Evolutionary conservation across 1,284 basidiomycete species (phyloP), one percentile per base, ranked within the genome.

Genomic region (Pascua guehoae): DNA sequence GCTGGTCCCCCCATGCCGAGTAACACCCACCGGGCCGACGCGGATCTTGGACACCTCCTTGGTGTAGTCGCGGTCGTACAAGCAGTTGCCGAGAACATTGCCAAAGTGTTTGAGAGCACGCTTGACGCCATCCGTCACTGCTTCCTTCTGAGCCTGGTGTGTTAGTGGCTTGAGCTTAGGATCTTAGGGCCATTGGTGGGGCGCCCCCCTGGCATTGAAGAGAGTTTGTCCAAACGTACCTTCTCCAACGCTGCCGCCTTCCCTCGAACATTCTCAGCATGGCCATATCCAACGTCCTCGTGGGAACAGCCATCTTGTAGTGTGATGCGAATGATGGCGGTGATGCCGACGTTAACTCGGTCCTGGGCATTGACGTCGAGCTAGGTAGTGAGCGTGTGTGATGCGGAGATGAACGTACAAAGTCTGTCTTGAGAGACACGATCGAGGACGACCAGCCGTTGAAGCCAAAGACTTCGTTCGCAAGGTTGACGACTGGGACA

Each of bases 391-490:
- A 68, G 62, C 36, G 54, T 5, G 16, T 37, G 32, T 8, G 12
- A 12, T 43, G 44, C 12, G 4, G 36, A 2, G 14, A 2, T 5
- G 12, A 40, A 65, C 79, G 60, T 51, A 83, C 81, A 68, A 78
- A 85, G 66, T 84, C 82, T 5, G 88, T 88, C 15, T 86, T 86
- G 44, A 97, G 77, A 50, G 78, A 88, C 54, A 89, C 84, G 49
- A 98, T 83, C 54, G 80, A 89, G 2, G 92, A 91, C 52, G 88
- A 91, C 95, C 95, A 98, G 11, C 96, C 96, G 63, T 98, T 94
- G 80, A 93, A 97, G 1, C 95, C 95, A 79, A 98, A 98, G 41
- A 98, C 89, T 67, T 98, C 94, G 74, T 98, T 98, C 1, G 95
- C 95, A 24, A 98, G 82, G 67, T 91, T 92, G 74, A 97, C 92